These are phyloP conservation scores for Rhizophlyctis rosea DNA, from an alignment of 192 early-diverging fungal genomes.

Conservation along the genomic window DNA sequence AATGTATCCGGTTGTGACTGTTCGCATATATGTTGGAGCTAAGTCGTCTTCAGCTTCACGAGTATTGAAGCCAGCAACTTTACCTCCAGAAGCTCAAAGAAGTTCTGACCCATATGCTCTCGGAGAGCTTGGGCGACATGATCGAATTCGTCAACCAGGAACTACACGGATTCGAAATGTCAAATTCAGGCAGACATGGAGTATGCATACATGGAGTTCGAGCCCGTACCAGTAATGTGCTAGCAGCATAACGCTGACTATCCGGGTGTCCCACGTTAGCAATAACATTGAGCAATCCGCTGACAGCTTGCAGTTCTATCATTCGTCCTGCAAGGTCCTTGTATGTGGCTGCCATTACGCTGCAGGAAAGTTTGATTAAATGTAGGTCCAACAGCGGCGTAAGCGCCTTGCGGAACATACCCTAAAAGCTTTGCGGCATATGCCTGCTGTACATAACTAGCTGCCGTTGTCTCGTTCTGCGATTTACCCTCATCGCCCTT, in stretches of 20 bases:
- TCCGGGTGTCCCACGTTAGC: slow-evolving; percentile 58
- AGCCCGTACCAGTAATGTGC: slow-evolving; percentile 38
- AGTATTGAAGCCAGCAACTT: neutral
- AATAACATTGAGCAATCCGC: slow-evolving; percentile 50
- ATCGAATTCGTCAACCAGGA: slow-evolving; percentile 42
- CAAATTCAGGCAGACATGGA: too few species aligned
- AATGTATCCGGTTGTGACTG: slow-evolving; percentile 57
- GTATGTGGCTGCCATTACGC: slow-evolving; percentile 48
- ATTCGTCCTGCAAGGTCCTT: slow-evolving; percentile 49
- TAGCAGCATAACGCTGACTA: slow-evolving; percentile 55
- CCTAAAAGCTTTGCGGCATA: slow-evolving; percentile 59
- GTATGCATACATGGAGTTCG: too few species aligned
- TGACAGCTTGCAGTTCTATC: slow-evolving; percentile 53
- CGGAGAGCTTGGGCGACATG: slow-evolving; percentile 41
- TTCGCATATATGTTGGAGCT: too few species aligned
- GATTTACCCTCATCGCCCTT: slow-evolving; percentile 38
- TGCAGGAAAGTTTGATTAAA: slow-evolving; percentile 20
- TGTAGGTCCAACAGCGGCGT: slow-evolving; percentile 4
- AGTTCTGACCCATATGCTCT: slow-evolving; percentile 57
- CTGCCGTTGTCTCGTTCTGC: slow-evolving; percentile 38
- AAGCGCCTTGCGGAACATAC: slow-evolving; percentile 33
- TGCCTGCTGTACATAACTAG: slow-evolving; percentile 57
- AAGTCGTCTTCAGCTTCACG: too few species aligned
- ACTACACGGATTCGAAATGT: slow-evolving; percentile 27
- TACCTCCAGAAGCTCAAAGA: slow-evolving; percentile 58